Base-by-base conservation (phyloP, 352 stramenopile species). In the Globisporangium cystogenes region DNA sequence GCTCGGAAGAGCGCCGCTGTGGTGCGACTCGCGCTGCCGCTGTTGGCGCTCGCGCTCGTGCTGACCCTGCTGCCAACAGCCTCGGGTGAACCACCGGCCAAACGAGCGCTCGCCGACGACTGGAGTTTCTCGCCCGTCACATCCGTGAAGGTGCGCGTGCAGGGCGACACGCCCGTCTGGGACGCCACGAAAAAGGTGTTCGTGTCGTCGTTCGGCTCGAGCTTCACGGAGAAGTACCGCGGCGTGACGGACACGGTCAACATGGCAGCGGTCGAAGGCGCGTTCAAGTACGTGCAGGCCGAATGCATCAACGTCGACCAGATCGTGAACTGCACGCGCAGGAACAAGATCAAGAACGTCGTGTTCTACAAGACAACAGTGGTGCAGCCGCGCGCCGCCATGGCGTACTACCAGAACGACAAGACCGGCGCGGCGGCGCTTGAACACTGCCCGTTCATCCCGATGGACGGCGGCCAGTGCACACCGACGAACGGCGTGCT, bases 291-390 rank as follows among this genome's bases (percentile, higher is more conserved):
- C 57, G 62, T 84, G 7, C 64, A 74, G 62, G 72, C 70, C 8
- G 70, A 82, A 51, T 57, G 62, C 35, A 77, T 84, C 62, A 79
- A 76, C 57, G 53, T 64, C 61, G 70, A 41, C 60, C 64, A 7
- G 68, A 79, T 35, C 31, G 14, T 29, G 7, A 23, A 31, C 20
- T 57, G 51, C 29, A n/a, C 29, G 50, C 80, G 82, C 53, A 95
- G 93, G 76, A 91, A 90, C 64, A 70, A 79, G 18, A 87, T 90
- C 62, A 53, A 74, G 44, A 86, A 87, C 59, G 57, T 95, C 39
- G 82, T 93, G 18, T 90, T 95, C 59, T 93, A 92, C 62, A 79
- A 90, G 36, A 72, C 80, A 26, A 67, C 72, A 4, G 72, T 95
- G 26, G 72, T 69, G n/a, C 81, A 93, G 57, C 80, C 85, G 7